Conservation (phyloP, 2,329 filamentous ascomycete species). For the Cladobotryum protrusum region DNA sequence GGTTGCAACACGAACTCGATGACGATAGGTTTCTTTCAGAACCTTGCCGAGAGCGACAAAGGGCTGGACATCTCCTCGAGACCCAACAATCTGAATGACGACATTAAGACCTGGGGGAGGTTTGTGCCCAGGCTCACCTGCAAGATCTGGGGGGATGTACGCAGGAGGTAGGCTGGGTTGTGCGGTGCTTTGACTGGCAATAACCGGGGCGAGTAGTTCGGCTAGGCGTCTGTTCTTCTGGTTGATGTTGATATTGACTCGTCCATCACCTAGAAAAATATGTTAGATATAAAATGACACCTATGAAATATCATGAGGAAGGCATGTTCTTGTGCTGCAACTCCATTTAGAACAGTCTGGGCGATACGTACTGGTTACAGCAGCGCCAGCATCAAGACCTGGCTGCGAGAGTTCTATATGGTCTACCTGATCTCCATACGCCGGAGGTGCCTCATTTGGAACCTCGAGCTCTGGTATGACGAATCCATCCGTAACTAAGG, state of each 20-base stretch:
- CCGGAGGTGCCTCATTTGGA: conserved; percentile 42
- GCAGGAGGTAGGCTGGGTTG: conserved; percentile 54
- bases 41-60: conserved; percentile 65
- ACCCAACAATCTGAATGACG: conserved; percentile 70
- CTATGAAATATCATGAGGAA: not conserved
- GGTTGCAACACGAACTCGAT: conserved; percentile 68
- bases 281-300: not conserved
- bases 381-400: conserved; percentile 57
- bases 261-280: conserved; percentile 56
- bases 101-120: conserved; percentile 58
- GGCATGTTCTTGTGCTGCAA: no score
- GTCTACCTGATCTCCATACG: conserved; percentile 53
- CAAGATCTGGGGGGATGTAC: conserved; percentile 68
- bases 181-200: conserved; percentile 50
- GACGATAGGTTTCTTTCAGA: conserved; percentile 58
- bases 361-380: conserved; percentile 43
- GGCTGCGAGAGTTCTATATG: conserved; percentile 55
- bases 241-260: conserved; percentile 74
- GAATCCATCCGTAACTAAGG: conserved; percentile 34
- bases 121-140: conserved; percentile 53
- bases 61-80: conserved; percentile 69
- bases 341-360: not conserved
- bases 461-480: conserved; percentile 35
- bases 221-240: conserved; percentile 61
- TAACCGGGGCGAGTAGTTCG: conserved; percentile 58